Evolutionary conservation across 257 asterid genomes (phyloP), one percentile per base, ranked within the genome.

Genomic region (Cynanchum wilfordii): DNA sequence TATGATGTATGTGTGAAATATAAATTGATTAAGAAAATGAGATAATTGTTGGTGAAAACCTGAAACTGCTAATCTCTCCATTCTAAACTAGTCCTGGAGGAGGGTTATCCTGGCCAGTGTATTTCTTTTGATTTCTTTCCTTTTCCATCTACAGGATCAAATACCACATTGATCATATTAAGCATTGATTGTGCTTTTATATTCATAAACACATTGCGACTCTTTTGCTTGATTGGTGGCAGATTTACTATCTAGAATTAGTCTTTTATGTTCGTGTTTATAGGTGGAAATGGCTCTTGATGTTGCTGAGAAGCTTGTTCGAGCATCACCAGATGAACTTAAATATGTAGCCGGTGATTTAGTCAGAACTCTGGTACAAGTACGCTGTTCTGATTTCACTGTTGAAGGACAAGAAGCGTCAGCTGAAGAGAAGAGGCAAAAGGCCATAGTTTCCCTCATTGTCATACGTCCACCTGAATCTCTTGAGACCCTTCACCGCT

Each of bases 261-360:
- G 55, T 50, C 73, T 52, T 67, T 64, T 58, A 3, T 55, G 72
- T 54, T 45, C 79, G 44, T 15, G 74, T 77, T 72, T 79, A 69
- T 92, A 94, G 97, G 97, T 94, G 65, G 97, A 90, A 72, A 87
- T 78, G 70, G 97, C 98, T 64, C 96, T 95, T 77, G 91, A 89
- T 82, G 92, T 83, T 80, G 90, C 87, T 71, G 99, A 92, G 89
- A 86, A 83, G 75, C 96, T 95, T 77, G 85, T 95, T 65, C 90
- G 97, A 84, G 97, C 99, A 67, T 85, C 92, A 71, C 98, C 99
- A 20, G 97, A 92, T 64, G 99, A 91, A 85, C 96, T 95, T 58
- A 90, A 84, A 75, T 90, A 75, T 63, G 74, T 89, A 79, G 96
- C 96, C 36, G 81, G 90, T 77, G 98, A 92, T 76, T 80, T 95